A percentile compares a stretch with the other conserved stretches of the same genome.
phyloP scores from a whole-genome alignment of 129 eudicot species.

The Arctium lappa region DNA sequence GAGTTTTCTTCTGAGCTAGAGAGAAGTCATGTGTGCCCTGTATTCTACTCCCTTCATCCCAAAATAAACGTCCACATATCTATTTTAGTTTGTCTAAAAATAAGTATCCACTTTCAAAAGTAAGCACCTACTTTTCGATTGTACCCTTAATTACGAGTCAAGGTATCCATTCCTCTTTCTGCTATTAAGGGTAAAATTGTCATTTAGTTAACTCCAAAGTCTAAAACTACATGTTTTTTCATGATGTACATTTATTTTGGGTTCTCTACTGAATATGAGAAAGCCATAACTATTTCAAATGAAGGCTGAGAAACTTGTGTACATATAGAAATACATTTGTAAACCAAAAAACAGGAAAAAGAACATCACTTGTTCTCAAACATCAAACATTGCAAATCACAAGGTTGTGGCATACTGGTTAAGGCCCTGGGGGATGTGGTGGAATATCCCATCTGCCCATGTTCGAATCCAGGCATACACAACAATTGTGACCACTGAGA shows the following conservation, averaged over 20 bases:
- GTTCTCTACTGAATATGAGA: background rate
- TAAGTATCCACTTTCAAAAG: background rate
- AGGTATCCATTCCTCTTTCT: background rate
- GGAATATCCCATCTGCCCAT: no score
- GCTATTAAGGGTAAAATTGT: background rate
- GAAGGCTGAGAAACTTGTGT: background rate
- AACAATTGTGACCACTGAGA: no score
- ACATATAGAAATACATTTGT: conserved; percentile 1
- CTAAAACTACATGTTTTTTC: background rate
- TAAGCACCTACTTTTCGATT: no score
- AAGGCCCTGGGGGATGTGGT: no score
- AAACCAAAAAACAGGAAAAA: background rate
- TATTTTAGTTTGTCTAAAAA: no score
- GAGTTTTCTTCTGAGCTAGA: no score
- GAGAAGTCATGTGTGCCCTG: no score
- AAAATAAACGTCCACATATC: no score
- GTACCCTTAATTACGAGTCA: background rate
- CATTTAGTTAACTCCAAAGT: background rate
- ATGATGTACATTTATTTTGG: background rate
- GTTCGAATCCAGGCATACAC: no score
- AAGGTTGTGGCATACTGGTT: no score
- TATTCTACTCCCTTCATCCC: background rate
- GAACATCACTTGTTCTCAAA: background rate
- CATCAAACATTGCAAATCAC: background rate
- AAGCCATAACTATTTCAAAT: background rate